Evolutionary conservation across 352 stramenopile genomes (phyloP).

Genomic region (Phytophthora constricta): DNA sequence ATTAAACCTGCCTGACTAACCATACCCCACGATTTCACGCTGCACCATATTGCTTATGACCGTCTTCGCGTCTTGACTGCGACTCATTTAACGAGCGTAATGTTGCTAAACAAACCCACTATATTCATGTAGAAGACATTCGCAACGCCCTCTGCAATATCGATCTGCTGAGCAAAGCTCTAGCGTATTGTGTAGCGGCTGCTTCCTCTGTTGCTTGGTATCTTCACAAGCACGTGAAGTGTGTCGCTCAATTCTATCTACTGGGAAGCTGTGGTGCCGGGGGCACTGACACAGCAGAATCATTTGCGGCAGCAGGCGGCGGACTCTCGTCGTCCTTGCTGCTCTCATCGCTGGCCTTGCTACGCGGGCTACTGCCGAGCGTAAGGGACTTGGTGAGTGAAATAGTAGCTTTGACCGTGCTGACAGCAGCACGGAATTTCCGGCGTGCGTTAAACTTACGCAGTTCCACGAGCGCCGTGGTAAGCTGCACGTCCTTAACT

Average conservation of each 20-base stretch:
- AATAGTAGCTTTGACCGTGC: constrained; percentile 87
- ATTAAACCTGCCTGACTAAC: too few relatives aligned
- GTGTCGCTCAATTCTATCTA: constrained; percentile 32
- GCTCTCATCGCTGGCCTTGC: constrained; percentile 38
- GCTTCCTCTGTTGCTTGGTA: constrained; percentile 11
- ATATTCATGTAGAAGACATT: constrained; percentile 38
- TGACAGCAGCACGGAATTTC: constrained; percentile 94
- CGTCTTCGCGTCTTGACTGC: too few relatives aligned
- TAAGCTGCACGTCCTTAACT: constrained; percentile 80
- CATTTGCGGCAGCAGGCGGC: constrained; percentile 4
- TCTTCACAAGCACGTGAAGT: constrained; percentile 16
- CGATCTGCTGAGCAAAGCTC: neutral
- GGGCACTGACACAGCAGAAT: constrained; percentile 17
- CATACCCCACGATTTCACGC: too few relatives aligned
- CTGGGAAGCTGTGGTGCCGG: constrained; percentile 32
- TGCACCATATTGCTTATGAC: too few relatives aligned
- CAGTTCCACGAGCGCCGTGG: constrained; percentile 87
- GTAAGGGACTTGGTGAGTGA: constrained; percentile 78
- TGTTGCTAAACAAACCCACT: neutral
- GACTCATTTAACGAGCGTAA: neutral
- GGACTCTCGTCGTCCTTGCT: constrained; percentile 24
- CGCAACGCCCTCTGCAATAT: neutral
- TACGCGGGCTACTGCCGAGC: constrained; percentile 35
- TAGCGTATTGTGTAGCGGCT: constrained; percentile 2
- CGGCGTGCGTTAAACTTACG: constrained; percentile 94